A percentile compares a stretch with the other conserved stretches of the same genome.
Conservation (phyloP, 2,329 filamentous ascomycete genomes). For the Penicillium sp. region DNA sequence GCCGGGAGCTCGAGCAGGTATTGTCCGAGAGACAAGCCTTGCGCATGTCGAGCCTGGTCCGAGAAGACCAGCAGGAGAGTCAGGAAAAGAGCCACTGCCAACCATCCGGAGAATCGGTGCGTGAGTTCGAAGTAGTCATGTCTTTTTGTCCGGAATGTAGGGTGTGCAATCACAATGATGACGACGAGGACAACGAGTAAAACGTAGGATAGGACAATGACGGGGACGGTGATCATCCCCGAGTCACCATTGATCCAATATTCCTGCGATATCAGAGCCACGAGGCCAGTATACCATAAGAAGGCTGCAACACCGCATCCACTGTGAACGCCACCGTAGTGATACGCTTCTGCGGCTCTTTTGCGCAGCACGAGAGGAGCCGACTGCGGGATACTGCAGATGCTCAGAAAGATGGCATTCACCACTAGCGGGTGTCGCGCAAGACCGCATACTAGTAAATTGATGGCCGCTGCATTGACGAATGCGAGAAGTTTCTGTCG, state of each 20-base stretch:
- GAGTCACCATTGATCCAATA: slow-evolving; percentile 17
- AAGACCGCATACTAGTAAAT: slow-evolving; percentile 45
- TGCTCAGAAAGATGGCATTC: slow-evolving; percentile 47
- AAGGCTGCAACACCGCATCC: slow-evolving; percentile 48
- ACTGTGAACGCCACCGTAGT: slow-evolving; percentile 52
- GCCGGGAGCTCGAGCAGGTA: not conserved
- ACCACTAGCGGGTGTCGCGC: slow-evolving; percentile 52
- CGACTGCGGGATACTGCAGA: slow-evolving; percentile 41
- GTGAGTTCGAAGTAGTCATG: slow-evolving; percentile 68
- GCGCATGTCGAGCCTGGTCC: not conserved
- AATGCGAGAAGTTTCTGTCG: slow-evolving; percentile 30
- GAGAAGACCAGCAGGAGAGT: slow-evolving; percentile 59
- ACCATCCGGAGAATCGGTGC: slow-evolving; percentile 71
- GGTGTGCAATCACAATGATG: slow-evolving; percentile 63
- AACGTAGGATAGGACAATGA: slow-evolving; percentile 56
- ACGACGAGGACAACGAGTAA: slow-evolving; percentile 56
- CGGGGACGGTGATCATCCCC: slow-evolving; percentile 25
- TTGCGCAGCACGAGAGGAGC: slow-evolving; percentile 46
- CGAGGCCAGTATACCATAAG: slow-evolving; percentile 43
- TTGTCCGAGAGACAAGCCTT: not conserved
- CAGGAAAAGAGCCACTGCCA: slow-evolving; percentile 63
- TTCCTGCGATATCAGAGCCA: slow-evolving; percentile 27
- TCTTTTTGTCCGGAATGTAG: slow-evolving; percentile 57
- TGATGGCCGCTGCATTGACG: slow-evolving; percentile 42
- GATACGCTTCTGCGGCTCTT: slow-evolving; percentile 50